These are phyloP conservation scores for Carex scoparia DNA, from an alignment of 176 grass and related monocot genomes.

Conservation along the genomic window DNA sequence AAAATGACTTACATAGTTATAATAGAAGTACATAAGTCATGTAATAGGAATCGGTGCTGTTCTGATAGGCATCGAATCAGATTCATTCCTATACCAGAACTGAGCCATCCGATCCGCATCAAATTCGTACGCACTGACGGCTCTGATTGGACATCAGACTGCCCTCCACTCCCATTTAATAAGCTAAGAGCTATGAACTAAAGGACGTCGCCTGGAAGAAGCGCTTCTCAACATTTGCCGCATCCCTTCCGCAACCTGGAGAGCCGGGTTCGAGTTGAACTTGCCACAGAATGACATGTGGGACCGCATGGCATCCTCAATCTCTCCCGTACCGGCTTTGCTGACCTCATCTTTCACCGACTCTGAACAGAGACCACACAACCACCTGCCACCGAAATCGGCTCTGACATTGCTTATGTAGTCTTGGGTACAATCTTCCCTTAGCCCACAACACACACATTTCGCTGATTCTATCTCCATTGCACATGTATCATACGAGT, in stretches of 20 bases:
- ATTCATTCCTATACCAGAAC: no score
- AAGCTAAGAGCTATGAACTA: neutral
- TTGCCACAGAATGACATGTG: conserved; percentile 75
- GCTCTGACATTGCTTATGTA: conserved; percentile 49
- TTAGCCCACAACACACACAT: conserved; percentile 75
- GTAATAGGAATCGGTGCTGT: no score
- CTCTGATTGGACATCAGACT: no score
- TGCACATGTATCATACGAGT: conserved; percentile 15
- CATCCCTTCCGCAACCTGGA: conserved; percentile 75
- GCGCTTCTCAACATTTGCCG: conserved; percentile 63
- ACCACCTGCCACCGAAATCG: conserved; percentile 56
- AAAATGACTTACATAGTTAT: neutral
- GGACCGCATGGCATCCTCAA: conserved; percentile 57
- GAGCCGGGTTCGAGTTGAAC: conserved; percentile 46
- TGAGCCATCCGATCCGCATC: no score
- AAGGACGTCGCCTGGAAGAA: conserved; percentile 16
- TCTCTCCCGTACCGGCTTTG: conserved; percentile 13
- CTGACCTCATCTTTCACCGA: conserved; percentile 64
- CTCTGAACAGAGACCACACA: conserved; percentile 80
- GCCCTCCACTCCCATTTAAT: neutral
- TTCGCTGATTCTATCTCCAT: conserved; percentile 44
- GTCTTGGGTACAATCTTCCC: conserved; percentile 77
- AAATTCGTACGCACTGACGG: no score
- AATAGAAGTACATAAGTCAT: neutral
- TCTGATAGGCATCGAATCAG: no score